Conservation (phyloP, 345 rosid species). For the Draba incana region DNA sequence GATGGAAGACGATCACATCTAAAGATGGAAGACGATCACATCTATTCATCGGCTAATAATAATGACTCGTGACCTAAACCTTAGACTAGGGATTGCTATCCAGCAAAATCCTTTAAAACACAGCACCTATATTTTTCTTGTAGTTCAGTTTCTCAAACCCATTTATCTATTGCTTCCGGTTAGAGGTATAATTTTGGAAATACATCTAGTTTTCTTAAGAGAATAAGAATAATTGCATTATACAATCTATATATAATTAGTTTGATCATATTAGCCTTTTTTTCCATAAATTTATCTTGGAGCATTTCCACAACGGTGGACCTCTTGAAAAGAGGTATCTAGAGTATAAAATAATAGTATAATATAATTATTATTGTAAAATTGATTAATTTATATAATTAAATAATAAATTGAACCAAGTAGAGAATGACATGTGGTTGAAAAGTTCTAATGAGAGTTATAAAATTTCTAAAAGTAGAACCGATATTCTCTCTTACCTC, state of each 20-base stretch:
- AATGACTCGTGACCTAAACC: constrained; percentile 47
- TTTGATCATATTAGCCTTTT: not conserved
- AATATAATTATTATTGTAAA: too few species aligned
- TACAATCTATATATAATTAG: not conserved
- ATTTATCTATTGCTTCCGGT: constrained; percentile 5
- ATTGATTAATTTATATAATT: too few species aligned
- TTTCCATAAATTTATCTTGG: too few species aligned
- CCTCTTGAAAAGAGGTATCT: too few species aligned
- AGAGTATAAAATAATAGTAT: too few species aligned
- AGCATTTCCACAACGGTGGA: too few species aligned
- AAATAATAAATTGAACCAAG: too few species aligned
- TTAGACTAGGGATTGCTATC: constrained; percentile 39
- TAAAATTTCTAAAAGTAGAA: too few species aligned
- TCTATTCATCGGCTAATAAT: constrained; percentile 37
- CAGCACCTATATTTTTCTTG: constrained; percentile 9
- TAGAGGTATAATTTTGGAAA: constrained; percentile 2
- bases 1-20: constrained; percentile 33
- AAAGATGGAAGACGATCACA: constrained; percentile 30
- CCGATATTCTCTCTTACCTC: too few species aligned
- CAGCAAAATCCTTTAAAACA: constrained; percentile 18
- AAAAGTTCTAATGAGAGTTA: too few species aligned
- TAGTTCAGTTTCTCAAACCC: constrained; percentile 5
- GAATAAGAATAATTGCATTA: not conserved
- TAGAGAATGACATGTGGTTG: too few species aligned
- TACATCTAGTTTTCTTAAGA: constrained; percentile 10